Percentiles rank a stretch among this genome's conserved stretches.
phyloP scores from a whole-genome alignment of 1,284 basidiomycete species.

The Papiliotrema fonsecae region DNA sequence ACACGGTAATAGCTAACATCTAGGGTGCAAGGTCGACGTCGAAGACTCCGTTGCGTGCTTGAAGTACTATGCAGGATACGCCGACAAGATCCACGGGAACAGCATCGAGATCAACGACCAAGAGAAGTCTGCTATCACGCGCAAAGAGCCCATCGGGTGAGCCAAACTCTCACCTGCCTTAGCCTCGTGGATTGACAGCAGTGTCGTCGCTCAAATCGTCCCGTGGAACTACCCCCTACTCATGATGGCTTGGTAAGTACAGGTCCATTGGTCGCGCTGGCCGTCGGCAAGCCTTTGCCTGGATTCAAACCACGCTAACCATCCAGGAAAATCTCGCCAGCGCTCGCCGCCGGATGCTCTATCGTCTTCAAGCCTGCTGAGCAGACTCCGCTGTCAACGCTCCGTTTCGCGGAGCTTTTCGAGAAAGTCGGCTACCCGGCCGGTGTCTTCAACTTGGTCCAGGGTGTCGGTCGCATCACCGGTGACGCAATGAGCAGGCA shows the following conservation, averaged over 20 bases:
- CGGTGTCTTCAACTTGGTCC: constrained; percentile 85
- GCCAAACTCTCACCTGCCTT: too few relatives aligned
- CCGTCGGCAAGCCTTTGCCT: background rate
- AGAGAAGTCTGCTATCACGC: constrained; percentile 1
- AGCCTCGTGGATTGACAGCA: too few relatives aligned
- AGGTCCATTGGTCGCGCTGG: too few relatives aligned
- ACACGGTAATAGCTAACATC: too few relatives aligned
- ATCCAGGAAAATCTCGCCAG: constrained; percentile 76
- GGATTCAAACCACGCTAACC: background rate
- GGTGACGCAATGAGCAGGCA: constrained; percentile 78
- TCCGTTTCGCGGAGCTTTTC: constrained; percentile 53
- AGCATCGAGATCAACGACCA: constrained; percentile 1
- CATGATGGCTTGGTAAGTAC: constrained; percentile 72
- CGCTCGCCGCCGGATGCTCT: constrained; percentile 61
- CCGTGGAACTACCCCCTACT: constrained; percentile 90
- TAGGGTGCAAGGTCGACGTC: constrained; percentile 13
- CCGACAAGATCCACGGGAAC: constrained; percentile 60
- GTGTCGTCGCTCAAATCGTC: constrained; percentile 47
- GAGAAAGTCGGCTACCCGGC: constrained; percentile 67
- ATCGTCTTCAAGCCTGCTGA: constrained; percentile 68
- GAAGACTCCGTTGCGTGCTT: constrained; percentile 65
- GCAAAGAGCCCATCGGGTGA: constrained; percentile 51
- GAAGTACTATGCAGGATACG: constrained; percentile 68
- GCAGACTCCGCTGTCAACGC: constrained; percentile 80
- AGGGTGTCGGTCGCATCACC: constrained; percentile 73